phyloP scores from a whole-genome alignment of 352 stramenopile species.

The Saprolegnia parasitica region DNA sequence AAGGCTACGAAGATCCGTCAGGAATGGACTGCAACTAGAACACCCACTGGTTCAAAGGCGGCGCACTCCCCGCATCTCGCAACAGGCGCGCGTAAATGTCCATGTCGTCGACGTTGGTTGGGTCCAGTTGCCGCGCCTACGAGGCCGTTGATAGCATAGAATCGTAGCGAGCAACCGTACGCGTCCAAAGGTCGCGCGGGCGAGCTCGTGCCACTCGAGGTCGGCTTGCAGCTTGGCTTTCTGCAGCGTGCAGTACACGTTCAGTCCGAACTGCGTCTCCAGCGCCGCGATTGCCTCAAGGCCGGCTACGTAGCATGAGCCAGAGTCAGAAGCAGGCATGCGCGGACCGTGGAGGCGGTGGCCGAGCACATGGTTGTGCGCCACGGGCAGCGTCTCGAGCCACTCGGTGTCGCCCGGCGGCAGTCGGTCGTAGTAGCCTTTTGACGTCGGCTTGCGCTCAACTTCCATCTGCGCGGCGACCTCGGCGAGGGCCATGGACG shows the following conservation, averaged over 20 bases:
- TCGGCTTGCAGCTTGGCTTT: conserved; percentile 59
- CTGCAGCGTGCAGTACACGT: conserved; percentile 54
- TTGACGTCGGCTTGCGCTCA: conserved; percentile 12
- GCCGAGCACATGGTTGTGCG: conserved; percentile 46
- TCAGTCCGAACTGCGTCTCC: conserved; percentile 51
- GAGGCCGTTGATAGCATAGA: conserved; percentile 39
- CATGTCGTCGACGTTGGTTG: conserved; percentile 56
- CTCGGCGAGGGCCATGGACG: conserved; percentile 60
- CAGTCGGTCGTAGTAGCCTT: conserved; percentile 20
- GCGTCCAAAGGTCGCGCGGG: conserved; percentile 2
- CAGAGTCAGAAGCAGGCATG: background rate
- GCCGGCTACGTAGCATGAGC: conserved; percentile 32
- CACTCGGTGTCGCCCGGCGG: conserved; percentile 39
- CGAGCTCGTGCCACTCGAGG: conserved; percentile 36
- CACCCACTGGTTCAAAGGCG: conserved; percentile 44
- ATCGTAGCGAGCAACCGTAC: background rate
- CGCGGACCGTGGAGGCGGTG: conserved; percentile 40
- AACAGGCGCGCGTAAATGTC: conserved; percentile 63
- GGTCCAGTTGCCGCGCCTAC: conserved; percentile 56
- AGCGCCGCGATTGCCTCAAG: conserved; percentile 41
- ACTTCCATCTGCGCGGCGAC: conserved; percentile 44
- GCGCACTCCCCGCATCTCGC: conserved; percentile 40
- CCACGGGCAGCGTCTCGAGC: conserved; percentile 53
- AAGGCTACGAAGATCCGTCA: conserved; percentile 29
- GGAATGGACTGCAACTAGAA: background rate